These are phyloP conservation scores for Lactifluus piperatus DNA, from an alignment of 768 basidiomycete species.

Conservation along the genomic window DNA sequence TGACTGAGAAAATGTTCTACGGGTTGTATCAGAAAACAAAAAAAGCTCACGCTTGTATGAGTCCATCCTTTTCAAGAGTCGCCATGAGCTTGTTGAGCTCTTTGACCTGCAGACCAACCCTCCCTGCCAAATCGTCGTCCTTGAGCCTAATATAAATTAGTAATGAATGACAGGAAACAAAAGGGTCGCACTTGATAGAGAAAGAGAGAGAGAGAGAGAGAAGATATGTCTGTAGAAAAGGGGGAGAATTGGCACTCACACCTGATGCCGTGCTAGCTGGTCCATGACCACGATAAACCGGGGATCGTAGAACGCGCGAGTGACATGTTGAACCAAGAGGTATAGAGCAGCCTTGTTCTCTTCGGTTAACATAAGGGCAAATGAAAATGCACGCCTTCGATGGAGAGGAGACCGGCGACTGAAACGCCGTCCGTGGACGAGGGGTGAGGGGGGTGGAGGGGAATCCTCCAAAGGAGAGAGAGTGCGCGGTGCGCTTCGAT, in stretches of 20 bases:
- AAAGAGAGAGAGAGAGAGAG: too few species aligned
- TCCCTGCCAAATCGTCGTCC: constrained; percentile 87
- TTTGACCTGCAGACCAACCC: constrained; percentile 83
- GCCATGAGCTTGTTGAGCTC: constrained; percentile 88
- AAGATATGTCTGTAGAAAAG: neutral
- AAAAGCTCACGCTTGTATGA: constrained; percentile 63
- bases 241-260: constrained; percentile 62
- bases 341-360: constrained; percentile 78
- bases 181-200: constrained; percentile 10
- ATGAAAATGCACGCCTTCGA: constrained; percentile 8
- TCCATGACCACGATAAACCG: constrained; percentile 89
- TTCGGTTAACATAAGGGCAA: constrained; percentile 36
- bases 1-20: neutral
- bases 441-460: neutral
- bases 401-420: neutral
- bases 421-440: neutral
- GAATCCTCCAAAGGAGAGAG: neutral
- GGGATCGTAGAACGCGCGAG: constrained; percentile 90
- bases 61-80: constrained; percentile 64
- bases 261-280: constrained; percentile 84
- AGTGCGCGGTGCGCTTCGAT: neutral
- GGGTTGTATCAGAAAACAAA: neutral
- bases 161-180: constrained; percentile 23
- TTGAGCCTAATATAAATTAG: constrained; percentile 53
- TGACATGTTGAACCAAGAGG: constrained; percentile 87